These are phyloP conservation scores for Marchantia polymorpha DNA, from an alignment of 225 moss, liverwort and hornwort species.

Conservation along the genomic window DNA sequence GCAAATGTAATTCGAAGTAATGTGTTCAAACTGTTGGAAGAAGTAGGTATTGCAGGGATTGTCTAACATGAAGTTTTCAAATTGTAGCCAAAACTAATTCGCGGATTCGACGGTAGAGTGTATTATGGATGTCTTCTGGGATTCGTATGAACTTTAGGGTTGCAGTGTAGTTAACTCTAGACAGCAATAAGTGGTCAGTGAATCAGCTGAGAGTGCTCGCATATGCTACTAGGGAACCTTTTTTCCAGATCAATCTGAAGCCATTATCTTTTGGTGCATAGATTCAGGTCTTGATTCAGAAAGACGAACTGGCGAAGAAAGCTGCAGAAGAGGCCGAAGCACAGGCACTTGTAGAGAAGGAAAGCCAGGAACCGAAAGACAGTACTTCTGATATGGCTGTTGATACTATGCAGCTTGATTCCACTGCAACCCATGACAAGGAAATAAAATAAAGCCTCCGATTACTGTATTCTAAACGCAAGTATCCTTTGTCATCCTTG, in stretches of 20 bases:
- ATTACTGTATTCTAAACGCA: background rate
- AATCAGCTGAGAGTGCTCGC: no score
- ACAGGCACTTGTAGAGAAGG: slow-evolving; percentile 14
- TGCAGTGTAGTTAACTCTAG: no score
- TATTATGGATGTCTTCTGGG: no score
- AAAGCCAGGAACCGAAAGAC: slow-evolving; percentile 24
- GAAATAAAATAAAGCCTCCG: background rate
- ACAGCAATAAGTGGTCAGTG: no score
- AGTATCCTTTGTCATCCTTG: background rate
- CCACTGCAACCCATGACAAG: slow-evolving; percentile 16
- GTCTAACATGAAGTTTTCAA: no score
- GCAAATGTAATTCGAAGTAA: no score
- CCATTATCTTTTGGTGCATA: background rate
- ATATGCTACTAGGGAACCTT: no score
- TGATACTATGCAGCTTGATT: slow-evolving; percentile 19
- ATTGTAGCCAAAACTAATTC: no score
- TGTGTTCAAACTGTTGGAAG: no score
- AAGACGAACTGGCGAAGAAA: slow-evolving; percentile 34
- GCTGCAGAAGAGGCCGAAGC: slow-evolving; percentile 43
- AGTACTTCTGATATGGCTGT: slow-evolving; percentile 23
- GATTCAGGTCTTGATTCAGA: slow-evolving; percentile 34
- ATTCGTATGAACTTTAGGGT: no score
- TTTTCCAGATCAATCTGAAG: background rate
- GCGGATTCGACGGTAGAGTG: no score
- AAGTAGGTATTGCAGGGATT: no score